Base-by-base conservation (phyloP, 2,329 filamentous ascomycete genomes). In the Botrytis byssoidea region DNA sequence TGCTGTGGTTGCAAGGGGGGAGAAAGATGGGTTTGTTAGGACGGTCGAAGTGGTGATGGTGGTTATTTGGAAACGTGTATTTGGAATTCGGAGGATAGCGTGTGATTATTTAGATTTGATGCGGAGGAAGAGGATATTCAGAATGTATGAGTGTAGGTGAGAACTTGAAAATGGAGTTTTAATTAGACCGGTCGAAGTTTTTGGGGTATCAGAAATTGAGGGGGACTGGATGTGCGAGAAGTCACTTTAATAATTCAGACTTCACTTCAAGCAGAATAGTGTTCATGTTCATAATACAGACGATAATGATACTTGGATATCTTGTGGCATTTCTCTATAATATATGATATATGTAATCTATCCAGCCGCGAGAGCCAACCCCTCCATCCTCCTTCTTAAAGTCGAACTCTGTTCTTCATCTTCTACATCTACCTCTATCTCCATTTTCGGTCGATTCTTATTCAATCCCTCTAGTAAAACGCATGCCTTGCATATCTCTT, bases 401-500 rank as follows among this genome's bases (percentile, higher is more conserved):
- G 85, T 87, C 25, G 85, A 85, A 77, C 85, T 86, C 72, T 84
- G 83, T 73, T 84, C 83, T 74, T 87, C 85, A 74, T 87, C 80
- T 60, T 81, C 80, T 42, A 79, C 77, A 74, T 79, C 79, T 29
- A 81, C 75, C 68, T 80, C 79, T 65, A 91, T 88, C 25, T 57
- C 65, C 77, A 89, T 86, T 77, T 90, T 90, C 81, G 86, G 86
- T 74, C 89, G 84, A 77, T 91, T 91, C 83, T 96, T 98, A 81
- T 99, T 99, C 66, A 99, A 83, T 0, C 92, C 93, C 78, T 98
- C 95, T 4, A 99, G 87, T 63, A 99, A 85, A 75, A 91, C 92
- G 81, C 96, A 99, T 0, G 96, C 96, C 83, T 99, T 97, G 83
- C 96, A 99, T 57, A 98, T 89, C 44, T 89, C 88, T 82, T 99